phyloP scores from a whole-genome alignment of 2,329 filamentous ascomycete genomes.

The Aphanocladium album region DNA sequence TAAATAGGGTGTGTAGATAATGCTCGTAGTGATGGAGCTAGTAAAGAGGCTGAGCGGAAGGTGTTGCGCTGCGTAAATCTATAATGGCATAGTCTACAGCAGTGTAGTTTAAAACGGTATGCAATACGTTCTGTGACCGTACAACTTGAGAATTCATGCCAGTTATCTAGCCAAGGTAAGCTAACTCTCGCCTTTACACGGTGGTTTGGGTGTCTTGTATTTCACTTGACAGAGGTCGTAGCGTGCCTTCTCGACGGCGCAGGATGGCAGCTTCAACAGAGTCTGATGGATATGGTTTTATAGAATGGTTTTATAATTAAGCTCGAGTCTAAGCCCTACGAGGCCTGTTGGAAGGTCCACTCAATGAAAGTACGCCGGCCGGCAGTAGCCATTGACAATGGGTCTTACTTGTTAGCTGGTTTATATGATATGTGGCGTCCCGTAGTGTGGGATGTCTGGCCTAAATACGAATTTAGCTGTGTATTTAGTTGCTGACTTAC shows the following conservation, averaged over 20 bases:
- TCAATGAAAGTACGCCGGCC: not conserved
- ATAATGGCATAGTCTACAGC: not conserved
- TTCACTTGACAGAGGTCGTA: not conserved
- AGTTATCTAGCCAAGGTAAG: not conserved
- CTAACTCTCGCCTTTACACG: not conserved
- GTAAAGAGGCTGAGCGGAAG: not conserved
- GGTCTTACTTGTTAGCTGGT: not conserved
- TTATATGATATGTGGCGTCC: not conserved
- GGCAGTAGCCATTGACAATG: not conserved
- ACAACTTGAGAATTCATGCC: not conserved
- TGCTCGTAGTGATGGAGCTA: not conserved
- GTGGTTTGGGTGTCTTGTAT: not conserved
- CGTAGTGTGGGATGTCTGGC: not conserved
- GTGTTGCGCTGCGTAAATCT: not conserved
- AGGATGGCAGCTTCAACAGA: not conserved
- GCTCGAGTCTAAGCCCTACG: not conserved
- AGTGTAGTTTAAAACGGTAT: not conserved
- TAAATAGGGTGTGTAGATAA: not conserved
- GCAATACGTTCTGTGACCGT: not conserved
- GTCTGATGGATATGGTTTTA: not conserved
- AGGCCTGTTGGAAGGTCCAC: not conserved
- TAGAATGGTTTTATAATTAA: not conserved
- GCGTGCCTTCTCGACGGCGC: not conserved
- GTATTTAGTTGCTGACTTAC: not conserved
- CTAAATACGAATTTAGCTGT: not conserved